A percentile compares a stretch with the other conserved stretches of the same genome.
Conservation (phyloP, 495 filamentous ascomycete genomes). For the Penicillium coprophilum region DNA sequence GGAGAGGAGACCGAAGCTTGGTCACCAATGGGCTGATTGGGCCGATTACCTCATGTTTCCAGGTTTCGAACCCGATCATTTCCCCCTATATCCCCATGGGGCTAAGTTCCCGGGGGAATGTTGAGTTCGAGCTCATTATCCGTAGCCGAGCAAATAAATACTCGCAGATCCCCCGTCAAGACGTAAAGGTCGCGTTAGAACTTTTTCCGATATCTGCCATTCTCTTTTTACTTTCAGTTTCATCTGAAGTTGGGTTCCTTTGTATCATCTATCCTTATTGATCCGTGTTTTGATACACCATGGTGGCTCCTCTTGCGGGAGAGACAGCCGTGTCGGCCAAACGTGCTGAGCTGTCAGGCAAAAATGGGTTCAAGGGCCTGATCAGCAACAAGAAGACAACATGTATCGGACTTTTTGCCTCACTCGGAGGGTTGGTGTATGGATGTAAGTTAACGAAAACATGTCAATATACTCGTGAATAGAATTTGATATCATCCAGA, state of each 20-base stretch:
- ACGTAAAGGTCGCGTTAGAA: neutral
- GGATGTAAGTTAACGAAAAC: constrained; percentile 29
- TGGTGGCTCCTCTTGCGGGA: constrained; percentile 19
- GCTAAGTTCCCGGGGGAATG: constrained; percentile 14
- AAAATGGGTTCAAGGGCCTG: constrained; percentile 30
- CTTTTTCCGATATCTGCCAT: neutral
- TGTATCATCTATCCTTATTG: neutral
- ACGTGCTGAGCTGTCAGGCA: constrained; percentile 38
- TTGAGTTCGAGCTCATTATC: constrained; percentile 4
- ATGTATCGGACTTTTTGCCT: constrained; percentile 37
- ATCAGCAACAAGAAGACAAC: constrained; percentile 37
- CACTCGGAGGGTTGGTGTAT: constrained; percentile 40
- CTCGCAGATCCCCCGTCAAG: constrained; percentile 14
- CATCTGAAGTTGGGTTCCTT: neutral
- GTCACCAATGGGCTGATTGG: constrained; percentile 6
- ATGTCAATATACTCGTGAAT: neutral
- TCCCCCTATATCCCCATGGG: constrained; percentile 12
- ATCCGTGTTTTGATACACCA: constrained; percentile 5
- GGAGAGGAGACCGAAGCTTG: constrained; percentile 10
- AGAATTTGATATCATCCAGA: constrained; percentile 18
- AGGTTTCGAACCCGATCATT: neutral
- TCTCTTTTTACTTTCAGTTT: too few relatives aligned
- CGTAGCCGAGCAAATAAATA: constrained; percentile 15
- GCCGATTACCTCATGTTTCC: neutral
- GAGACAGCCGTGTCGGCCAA: constrained; percentile 35